Conservation (phyloP, 306 rosid species). For the Morella rubra region DNA sequence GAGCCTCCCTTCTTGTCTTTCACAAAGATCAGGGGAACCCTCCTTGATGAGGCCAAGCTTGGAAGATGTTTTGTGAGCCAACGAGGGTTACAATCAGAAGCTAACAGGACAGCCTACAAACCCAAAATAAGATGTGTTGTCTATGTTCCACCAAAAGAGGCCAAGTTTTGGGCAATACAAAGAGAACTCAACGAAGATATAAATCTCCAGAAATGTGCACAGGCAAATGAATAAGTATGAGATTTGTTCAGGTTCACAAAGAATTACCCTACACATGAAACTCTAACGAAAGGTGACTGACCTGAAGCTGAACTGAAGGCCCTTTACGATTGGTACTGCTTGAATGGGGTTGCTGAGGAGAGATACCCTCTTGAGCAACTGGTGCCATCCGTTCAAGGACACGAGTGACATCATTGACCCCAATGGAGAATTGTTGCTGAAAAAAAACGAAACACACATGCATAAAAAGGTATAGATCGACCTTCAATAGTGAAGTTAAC, state of each 20-base stretch:
- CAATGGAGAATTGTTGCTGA: conserved; percentile 79
- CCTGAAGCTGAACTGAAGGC: conserved; percentile 59
- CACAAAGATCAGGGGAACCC: conserved; percentile 61
- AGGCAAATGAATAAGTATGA: neutral
- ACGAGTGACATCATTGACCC: conserved; percentile 82
- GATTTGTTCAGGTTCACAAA: neutral
- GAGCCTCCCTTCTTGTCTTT: conserved; percentile 65
- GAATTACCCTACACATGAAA: neutral
- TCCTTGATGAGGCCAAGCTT: conserved; percentile 66
- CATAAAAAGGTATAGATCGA: neutral
- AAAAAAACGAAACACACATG: neutral
- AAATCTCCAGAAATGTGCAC: neutral
- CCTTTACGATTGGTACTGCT: conserved; percentile 28
- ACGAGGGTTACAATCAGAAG: conserved; percentile 67
- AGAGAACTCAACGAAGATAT: neutral
- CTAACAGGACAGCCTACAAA: conserved; percentile 63
- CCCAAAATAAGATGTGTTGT: neutral
- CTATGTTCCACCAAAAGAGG: neutral
- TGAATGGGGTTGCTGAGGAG: conserved; percentile 19
- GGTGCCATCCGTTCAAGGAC: conserved; percentile 84
- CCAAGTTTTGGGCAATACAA: neutral
- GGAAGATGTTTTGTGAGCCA: conserved; percentile 83
- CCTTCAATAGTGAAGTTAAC: neutral
- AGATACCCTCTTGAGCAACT: conserved; percentile 25
- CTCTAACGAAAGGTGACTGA: conserved; percentile 13